A percentile compares a stretch with the other conserved stretches of the same genome.
Conservation (phyloP, 371 early-diverging fungal genomes). For the Phascolomyces articulosus region DNA sequence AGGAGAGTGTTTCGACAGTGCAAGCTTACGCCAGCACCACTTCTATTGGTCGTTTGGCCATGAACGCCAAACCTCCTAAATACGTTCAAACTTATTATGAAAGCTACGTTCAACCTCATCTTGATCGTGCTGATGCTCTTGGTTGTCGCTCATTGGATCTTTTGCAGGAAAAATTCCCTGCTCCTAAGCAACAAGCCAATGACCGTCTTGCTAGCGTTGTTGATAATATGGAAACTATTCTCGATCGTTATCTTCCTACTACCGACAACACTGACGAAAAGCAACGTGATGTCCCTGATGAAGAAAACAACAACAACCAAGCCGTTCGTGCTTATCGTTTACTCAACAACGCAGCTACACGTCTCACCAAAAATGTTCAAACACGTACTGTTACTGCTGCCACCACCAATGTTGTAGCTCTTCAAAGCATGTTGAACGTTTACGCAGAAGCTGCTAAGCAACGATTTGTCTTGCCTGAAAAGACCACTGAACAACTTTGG, state of each 20-base stretch:
- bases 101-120: constrained; percentile 55
- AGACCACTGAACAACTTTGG: background rate
- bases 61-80: constrained; percentile 42
- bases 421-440: constrained; percentile 30
- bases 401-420: constrained; percentile 19
- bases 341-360: constrained; percentile 29
- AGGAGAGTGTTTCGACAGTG: constrained; percentile 60
- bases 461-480: constrained; percentile 13
- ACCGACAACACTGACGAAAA: constrained; percentile 8
- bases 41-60: constrained; percentile 30
- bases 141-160: constrained; percentile 69
- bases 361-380: constrained; percentile 28
- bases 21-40: constrained; percentile 51
- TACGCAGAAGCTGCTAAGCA: constrained; percentile 36
- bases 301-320: constrained; percentile 21
- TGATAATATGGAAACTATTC: constrained; percentile 15
- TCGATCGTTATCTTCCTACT: constrained; percentile 53
- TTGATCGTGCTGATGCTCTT: constrained; percentile 59
- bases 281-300: too few species aligned
- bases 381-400: constrained; percentile 28
- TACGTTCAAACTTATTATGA: constrained; percentile 55
- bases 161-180: constrained; percentile 65
- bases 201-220: background rate
- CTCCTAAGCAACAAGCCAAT: constrained; percentile 40
- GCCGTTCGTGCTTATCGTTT: constrained; percentile 34